phyloP scores from a whole-genome alignment of 495 filamentous ascomycete species.

The Annulohypoxylon stygium region DNA sequence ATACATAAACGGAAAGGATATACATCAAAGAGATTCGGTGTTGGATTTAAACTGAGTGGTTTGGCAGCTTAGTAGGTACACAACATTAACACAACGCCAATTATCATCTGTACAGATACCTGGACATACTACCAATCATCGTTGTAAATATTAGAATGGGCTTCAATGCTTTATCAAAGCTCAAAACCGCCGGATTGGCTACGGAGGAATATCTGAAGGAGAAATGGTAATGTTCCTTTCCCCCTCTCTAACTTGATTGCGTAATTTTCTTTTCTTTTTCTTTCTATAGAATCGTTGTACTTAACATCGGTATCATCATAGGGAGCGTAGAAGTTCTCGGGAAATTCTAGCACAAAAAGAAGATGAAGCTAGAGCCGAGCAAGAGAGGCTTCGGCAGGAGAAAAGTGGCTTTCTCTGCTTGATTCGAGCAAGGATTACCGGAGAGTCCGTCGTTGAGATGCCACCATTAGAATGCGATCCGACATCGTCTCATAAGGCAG shows the following conservation, averaged over 20 bases:
- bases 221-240: constrained; percentile 37
- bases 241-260: no score
- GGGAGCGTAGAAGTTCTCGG: constrained; percentile 30
- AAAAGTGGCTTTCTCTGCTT: constrained; percentile 40
- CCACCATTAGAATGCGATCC: constrained; percentile 35
- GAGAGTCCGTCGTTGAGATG: constrained; percentile 38
- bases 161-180: constrained; percentile 38
- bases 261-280: neutral
- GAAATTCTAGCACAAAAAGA: constrained; percentile 9
- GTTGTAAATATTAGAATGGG: constrained; percentile 21
- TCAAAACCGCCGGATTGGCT: constrained; percentile 24
- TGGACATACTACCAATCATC: neutral
- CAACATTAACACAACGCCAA: constrained; percentile 1
- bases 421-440: constrained; percentile 38
- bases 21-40: constrained; percentile 3
- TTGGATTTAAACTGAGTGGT: neutral
- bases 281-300: neutral
- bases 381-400: constrained; percentile 30
- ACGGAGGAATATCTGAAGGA: constrained; percentile 40
- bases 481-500: constrained; percentile 32
- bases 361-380: constrained; percentile 16
- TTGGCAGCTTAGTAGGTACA: neutral
- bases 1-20: constrained; percentile 29
- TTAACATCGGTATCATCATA: constrained; percentile 24
- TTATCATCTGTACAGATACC: constrained; percentile 7